A percentile compares a stretch with the other conserved stretches of the same genome.
These are phyloP conservation scores for Torulaspora gathmanii DNA, from an alignment of 805 yeast species.

Conservation along the genomic window DNA sequence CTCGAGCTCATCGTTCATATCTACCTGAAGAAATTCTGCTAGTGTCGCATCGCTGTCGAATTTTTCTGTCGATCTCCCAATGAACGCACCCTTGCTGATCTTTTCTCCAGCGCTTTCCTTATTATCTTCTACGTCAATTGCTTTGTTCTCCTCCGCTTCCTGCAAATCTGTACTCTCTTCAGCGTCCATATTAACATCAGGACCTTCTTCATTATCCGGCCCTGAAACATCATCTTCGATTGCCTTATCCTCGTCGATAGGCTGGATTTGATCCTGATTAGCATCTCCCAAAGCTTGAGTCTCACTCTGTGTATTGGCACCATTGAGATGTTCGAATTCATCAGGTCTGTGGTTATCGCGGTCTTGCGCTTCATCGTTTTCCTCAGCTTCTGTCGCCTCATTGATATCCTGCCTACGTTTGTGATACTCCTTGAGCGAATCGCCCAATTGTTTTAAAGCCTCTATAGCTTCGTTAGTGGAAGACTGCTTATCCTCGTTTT, in stretches of 20 bases:
- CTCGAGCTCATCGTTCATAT: slow-evolving; percentile 30
- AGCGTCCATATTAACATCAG: slow-evolving; percentile 34
- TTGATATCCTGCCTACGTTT: slow-evolving; percentile 83
- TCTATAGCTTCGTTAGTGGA: slow-evolving; percentile 68
- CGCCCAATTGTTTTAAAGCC: slow-evolving; percentile 84
- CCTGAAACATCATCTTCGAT: slow-evolving; percentile 62
- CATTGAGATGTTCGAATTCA: slow-evolving; percentile 79
- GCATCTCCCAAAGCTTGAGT: slow-evolving; percentile 95
- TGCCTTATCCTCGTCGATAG: slow-evolving; percentile 74
- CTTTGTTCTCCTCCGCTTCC: slow-evolving; percentile 8
- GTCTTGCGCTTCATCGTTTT: slow-evolving; percentile 41
- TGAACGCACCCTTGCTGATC: slow-evolving; percentile 46
- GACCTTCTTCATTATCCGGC: slow-evolving; percentile 34
- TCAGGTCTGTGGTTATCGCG: slow-evolving; percentile 68
- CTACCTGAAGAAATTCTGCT: slow-evolving; percentile 20
- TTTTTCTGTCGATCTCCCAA: slow-evolving; percentile 43
- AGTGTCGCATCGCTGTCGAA: slow-evolving; percentile 19
- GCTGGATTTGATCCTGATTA: slow-evolving; percentile 68
- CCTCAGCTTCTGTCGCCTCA: slow-evolving; percentile 53
- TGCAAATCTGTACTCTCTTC: slow-evolving; percentile 33
- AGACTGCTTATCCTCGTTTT: slow-evolving; percentile 43
- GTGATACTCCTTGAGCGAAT: slow-evolving; percentile 84
- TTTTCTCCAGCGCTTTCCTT: slow-evolving; percentile 29
- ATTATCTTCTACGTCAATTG: slow-evolving; percentile 18
- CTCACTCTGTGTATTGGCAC: slow-evolving; percentile 69